Conservation (phyloP, 805 yeast genomes). For the Lipomyces sp. region DNA sequence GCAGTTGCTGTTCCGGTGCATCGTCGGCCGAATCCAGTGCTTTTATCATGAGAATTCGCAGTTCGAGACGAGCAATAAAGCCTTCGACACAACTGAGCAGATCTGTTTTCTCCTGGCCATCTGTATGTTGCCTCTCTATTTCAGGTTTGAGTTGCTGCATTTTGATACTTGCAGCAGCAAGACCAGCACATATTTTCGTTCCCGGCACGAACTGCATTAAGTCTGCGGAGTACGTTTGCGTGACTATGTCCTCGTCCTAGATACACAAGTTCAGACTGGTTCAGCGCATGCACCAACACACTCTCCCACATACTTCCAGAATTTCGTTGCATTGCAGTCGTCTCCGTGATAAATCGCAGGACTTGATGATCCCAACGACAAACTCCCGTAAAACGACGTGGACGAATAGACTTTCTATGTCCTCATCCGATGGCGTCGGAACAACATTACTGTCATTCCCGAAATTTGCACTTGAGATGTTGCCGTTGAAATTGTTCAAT, state of each 20-base stretch:
- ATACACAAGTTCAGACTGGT: background rate
- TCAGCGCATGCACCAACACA: background rate
- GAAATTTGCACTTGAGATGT: slow-evolving; percentile 26
- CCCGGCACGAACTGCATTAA: slow-evolving; percentile 22
- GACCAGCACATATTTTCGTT: background rate
- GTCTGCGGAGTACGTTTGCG: slow-evolving; percentile 29
- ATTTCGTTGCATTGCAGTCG: slow-evolving; percentile 20
- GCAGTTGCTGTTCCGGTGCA: background rate
- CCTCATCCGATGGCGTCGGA: slow-evolving; percentile 5
- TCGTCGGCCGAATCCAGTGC: background rate
- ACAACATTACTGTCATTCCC: background rate
- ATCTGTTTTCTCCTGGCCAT: background rate
- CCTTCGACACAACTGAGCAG: background rate
- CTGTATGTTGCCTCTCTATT: background rate
- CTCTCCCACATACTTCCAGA: slow-evolving; percentile 18
- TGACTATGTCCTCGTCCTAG: slow-evolving; percentile 35
- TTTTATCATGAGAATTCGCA: background rate
- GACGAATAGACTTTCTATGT: slow-evolving; percentile 12
- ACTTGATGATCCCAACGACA: slow-evolving; percentile 24
- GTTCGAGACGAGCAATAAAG: slow-evolving; percentile 3
- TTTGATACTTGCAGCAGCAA: background rate
- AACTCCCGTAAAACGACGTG: slow-evolving; percentile 25
- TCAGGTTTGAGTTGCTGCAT: background rate
- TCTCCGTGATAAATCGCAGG: slow-evolving; percentile 21
- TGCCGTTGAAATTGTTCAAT: slow-evolving; percentile 46